Conservation (phyloP, 2,329 filamentous ascomycete species). For the Fusarium citri region DNA sequence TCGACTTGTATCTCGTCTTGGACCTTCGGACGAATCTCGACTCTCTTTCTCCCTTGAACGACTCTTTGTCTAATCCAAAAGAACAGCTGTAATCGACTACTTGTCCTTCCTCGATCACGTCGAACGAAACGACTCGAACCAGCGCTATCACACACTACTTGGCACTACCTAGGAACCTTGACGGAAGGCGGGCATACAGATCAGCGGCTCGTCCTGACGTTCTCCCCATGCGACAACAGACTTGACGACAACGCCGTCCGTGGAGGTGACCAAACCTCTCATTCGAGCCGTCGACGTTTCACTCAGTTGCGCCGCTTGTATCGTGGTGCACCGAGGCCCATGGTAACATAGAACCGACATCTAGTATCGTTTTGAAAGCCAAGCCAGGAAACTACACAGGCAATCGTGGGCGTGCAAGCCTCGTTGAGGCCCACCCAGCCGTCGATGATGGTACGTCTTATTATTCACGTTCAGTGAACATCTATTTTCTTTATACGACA, state of each 20-base stretch:
- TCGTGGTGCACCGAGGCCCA: conserved; percentile 45
- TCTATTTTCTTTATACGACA: conserved; percentile 6
- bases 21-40: conserved; percentile 38
- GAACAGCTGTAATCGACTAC: conserved; percentile 14
- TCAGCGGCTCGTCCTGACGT: conserved; percentile 44
- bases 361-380: conserved; percentile 42
- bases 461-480: conserved; percentile 22
- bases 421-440: conserved; percentile 52
- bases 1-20: conserved; percentile 45
- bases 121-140: conserved; percentile 15
- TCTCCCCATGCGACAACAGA: conserved; percentile 52
- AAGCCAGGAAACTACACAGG: conserved; percentile 43
- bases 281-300: conserved; percentile 38
- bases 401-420: conserved; percentile 51
- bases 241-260: conserved; percentile 47
- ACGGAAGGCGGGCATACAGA: conserved; percentile 38
- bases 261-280: conserved; percentile 50
- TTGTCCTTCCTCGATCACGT: conserved; percentile 18
- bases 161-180: conserved; percentile 39
- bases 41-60: conserved; percentile 38
- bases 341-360: conserved; percentile 45
- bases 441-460: conserved; percentile 63
- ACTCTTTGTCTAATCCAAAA: conserved; percentile 36
- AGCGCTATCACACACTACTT: conserved; percentile 23
- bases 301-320: conserved; percentile 39